These are phyloP conservation scores for Leccinum subtestaceum DNA, from an alignment of 768 basidiomycete genomes.

Conservation along the genomic window DNA sequence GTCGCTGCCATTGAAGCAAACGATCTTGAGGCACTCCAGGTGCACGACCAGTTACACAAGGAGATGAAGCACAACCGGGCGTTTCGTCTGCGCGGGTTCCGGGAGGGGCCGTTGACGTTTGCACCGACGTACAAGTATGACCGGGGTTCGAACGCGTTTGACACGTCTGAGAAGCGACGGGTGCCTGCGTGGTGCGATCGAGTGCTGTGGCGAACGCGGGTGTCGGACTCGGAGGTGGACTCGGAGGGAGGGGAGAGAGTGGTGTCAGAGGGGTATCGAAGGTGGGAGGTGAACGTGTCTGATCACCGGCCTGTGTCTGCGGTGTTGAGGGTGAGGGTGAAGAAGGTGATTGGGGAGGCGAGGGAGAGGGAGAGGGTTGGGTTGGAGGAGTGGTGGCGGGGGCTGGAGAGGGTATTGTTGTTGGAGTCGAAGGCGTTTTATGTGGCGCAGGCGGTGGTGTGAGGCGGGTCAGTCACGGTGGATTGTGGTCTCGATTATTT, in stretches of 20 bases:
- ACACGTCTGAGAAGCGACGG: slow-evolving; percentile 84
- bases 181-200: slow-evolving; percentile 97
- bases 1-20: slow-evolving; percentile 64
- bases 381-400: slow-evolving; percentile 55
- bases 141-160: slow-evolving; percentile 71
- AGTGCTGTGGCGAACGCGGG: slow-evolving; percentile 66
- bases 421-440: slow-evolving; percentile 34
- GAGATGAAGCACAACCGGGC: slow-evolving; percentile 86
- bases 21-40: slow-evolving; percentile 59
- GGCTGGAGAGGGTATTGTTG: slow-evolving; percentile 31
- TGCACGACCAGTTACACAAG: slow-evolving; percentile 86
- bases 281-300: slow-evolving; percentile 85
- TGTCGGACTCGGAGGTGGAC: neutral
- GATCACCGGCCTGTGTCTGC: slow-evolving; percentile 91
- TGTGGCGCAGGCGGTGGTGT: slow-evolving; percentile 30
- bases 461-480: neutral
- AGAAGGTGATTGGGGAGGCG: slow-evolving; percentile 59
- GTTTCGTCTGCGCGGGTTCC: slow-evolving; percentile 82
- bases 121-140: slow-evolving; percentile 96
- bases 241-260: slow-evolving; percentile 56
- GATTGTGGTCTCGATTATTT: neutral
- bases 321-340: slow-evolving; percentile 70
- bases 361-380: slow-evolving; percentile 55
- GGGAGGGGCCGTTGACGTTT: slow-evolving; percentile 80
- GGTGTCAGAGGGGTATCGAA: slow-evolving; percentile 62